Conservation (phyloP, 768 basidiomycete species). For the Pulveroboletus sp. region DNA sequence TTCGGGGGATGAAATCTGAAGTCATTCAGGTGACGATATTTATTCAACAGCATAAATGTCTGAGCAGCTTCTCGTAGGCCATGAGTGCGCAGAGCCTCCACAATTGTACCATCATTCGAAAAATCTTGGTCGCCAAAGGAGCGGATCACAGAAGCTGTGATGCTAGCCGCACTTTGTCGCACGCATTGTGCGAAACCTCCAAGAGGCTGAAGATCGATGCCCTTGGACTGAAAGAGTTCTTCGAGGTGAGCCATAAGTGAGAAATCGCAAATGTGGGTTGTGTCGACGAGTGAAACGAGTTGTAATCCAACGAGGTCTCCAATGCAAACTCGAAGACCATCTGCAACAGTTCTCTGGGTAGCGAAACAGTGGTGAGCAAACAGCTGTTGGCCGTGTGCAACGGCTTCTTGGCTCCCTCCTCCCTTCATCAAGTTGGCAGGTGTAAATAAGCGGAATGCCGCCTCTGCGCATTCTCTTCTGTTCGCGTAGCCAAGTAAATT, state of each 20-base stretch:
- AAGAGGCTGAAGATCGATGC: conserved; percentile 27
- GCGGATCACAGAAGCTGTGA: conserved; percentile 56
- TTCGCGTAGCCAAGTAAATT: conserved; percentile 72
- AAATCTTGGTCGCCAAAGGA: conserved; percentile 67
- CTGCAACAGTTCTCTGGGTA: conserved; percentile 41
- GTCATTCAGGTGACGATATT: conserved; percentile 45
- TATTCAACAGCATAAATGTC: conserved; percentile 48
- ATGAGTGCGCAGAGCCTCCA: conserved; percentile 36
- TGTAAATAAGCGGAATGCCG: conserved; percentile 62
- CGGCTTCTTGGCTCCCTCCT: conserved; percentile 25
- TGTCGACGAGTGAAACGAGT: conserved; percentile 45
- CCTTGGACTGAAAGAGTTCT: conserved; percentile 32
- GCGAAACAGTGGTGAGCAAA: conserved; percentile 64
- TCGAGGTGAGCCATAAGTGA: conserved; percentile 30
- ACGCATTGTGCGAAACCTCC: conserved; percentile 36
- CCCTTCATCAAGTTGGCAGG: conserved; percentile 57
- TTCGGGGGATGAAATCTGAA: conserved; percentile 60
- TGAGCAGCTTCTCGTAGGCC: conserved; percentile 34
- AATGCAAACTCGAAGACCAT: conserved; percentile 61
- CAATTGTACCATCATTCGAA: conserved; percentile 46
- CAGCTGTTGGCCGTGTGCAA: conserved; percentile 36
- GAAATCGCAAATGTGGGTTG: conserved; percentile 16
- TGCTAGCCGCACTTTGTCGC: conserved; percentile 45
- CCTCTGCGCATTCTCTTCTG: conserved; percentile 59
- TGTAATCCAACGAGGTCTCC: conserved; percentile 65